These are phyloP conservation scores for Tetrapisispora pingtungensis DNA, from an alignment of 805 yeast genomes.

Conservation along the genomic window DNA sequence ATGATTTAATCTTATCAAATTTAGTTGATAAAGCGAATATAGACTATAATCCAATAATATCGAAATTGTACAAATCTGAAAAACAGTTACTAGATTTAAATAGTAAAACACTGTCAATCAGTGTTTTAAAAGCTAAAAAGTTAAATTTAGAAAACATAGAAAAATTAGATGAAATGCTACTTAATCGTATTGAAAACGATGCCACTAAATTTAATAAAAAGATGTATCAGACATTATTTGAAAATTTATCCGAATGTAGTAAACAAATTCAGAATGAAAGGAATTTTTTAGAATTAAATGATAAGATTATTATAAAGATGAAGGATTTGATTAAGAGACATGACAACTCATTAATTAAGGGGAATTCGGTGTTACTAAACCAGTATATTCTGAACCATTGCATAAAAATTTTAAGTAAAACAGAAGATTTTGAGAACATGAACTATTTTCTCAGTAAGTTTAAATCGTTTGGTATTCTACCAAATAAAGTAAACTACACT, in stretches of 20 bases:
- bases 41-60: conserved; percentile 23
- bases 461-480: conserved; percentile 18
- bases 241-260: conserved; percentile 7
- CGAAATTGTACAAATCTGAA: conserved; percentile 9
- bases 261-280: conserved; percentile 6
- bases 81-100: conserved; percentile 9
- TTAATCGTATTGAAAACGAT: conserved; percentile 10
- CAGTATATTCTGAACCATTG: conserved; percentile 20
- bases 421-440: conserved; percentile 14
- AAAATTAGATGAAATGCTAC: conserved; percentile 20
- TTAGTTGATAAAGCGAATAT: conserved; percentile 15
- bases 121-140: conserved; percentile 7
- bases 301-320: conserved; percentile 12
- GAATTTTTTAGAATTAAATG: neutral
- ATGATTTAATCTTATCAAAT: conserved; percentile 14
- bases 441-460: conserved; percentile 20
- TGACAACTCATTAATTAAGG: conserved; percentile 7
- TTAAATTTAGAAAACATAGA: conserved; percentile 20
- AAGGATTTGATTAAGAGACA: conserved; percentile 14
- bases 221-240: conserved; percentile 22
- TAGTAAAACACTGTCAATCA: neutral
- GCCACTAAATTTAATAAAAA: conserved; percentile 5
- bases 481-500: conserved; percentile 24
- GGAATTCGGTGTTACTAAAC: conserved; percentile 5
- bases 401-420: conserved; percentile 16